These are phyloP conservation scores for Neonectria hederae DNA, from an alignment of 2,329 filamentous ascomycete species.

Conservation along the genomic window DNA sequence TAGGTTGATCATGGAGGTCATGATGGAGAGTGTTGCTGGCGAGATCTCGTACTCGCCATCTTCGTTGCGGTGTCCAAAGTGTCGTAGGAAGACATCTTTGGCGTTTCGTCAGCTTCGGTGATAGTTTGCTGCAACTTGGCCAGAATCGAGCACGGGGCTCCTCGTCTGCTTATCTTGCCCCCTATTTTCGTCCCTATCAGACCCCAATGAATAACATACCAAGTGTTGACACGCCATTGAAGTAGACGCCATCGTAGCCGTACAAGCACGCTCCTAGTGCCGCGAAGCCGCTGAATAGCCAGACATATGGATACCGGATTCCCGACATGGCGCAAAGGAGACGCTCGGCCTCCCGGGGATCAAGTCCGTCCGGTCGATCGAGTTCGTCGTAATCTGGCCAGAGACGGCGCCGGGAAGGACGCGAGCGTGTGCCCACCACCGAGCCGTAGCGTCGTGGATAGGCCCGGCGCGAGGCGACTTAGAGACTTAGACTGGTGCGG, in stretches of 20 bases:
- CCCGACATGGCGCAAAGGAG: conserved; percentile 22
- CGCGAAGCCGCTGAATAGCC: conserved; percentile 49
- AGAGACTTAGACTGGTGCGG: neutral
- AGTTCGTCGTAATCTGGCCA: neutral
- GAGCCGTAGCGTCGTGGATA: conserved; percentile 2
- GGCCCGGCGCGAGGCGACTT: conserved; percentile 7
- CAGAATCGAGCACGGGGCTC: neutral
- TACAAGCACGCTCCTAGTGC: conserved; percentile 50
- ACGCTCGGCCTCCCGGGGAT: neutral
- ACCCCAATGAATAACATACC: conserved; percentile 31
- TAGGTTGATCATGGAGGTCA: conserved; percentile 52
- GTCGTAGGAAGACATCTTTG: conserved; percentile 45
- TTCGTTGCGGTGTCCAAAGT: conserved; percentile 44
- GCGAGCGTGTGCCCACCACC: neutral
- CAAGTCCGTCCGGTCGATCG: neutral
- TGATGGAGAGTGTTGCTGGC: conserved; percentile 38
- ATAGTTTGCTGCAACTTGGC: neutral
- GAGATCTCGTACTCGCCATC: conserved; percentile 44
- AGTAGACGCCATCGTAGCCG: conserved; percentile 51
- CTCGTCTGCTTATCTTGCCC: neutral
- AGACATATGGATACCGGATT: conserved; percentile 44
- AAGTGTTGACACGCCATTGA: conserved; percentile 47
- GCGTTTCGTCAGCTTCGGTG: neutral
- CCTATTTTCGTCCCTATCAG: neutral
- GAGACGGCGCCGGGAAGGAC: neutral